Conservation (phyloP, 495 filamentous ascomycete species). For the Aspergillus haitiensis region DNA sequence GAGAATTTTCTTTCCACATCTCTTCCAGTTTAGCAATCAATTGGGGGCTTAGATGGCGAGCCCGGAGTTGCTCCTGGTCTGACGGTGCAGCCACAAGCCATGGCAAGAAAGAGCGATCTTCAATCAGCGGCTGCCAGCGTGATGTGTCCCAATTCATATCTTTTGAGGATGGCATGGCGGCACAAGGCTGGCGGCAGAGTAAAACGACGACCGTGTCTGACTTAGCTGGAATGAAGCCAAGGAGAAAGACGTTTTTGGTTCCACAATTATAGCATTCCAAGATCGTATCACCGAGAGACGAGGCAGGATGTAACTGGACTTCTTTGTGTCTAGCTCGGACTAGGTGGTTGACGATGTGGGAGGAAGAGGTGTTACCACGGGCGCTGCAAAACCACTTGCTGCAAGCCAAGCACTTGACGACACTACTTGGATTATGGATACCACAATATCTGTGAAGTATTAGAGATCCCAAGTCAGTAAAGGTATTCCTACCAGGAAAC, state of each 20-base stretch:
- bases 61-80: slow-evolving; percentile 94
- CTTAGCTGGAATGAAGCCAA: slow-evolving; percentile 99
- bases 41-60: slow-evolving; percentile 88
- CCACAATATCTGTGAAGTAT: slow-evolving; percentile 76
- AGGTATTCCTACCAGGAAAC: background rate
- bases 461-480: slow-evolving; percentile 23
- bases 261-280: slow-evolving; percentile 99
- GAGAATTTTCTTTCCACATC: slow-evolving; percentile 96
- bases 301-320: slow-evolving; percentile 92
- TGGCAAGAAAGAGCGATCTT: slow-evolving; percentile 90
- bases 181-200: slow-evolving; percentile 94
- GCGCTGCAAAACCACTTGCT: slow-evolving; percentile 99
- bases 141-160: slow-evolving; percentile 99
- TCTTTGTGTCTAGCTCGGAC: slow-evolving; percentile 98
- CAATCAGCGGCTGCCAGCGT: slow-evolving; percentile 95
- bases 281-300: slow-evolving; percentile 94
- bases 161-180: slow-evolving; percentile 91
- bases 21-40: slow-evolving; percentile 97
- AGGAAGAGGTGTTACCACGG: slow-evolving; percentile 92
- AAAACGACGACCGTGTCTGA: slow-evolving; percentile 98
- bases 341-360: slow-evolving; percentile 97
- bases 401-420: slow-evolving; percentile 93
- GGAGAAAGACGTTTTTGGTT: slow-evolving; percentile 98
- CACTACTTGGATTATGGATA: slow-evolving; percentile 91
- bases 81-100: slow-evolving; percentile 91